Evolutionary conservation across 1,284 basidiomycete genomes (phyloP), one percentile per base, ranked within the genome.

Genomic region (Leccinum solheimii): DNA sequence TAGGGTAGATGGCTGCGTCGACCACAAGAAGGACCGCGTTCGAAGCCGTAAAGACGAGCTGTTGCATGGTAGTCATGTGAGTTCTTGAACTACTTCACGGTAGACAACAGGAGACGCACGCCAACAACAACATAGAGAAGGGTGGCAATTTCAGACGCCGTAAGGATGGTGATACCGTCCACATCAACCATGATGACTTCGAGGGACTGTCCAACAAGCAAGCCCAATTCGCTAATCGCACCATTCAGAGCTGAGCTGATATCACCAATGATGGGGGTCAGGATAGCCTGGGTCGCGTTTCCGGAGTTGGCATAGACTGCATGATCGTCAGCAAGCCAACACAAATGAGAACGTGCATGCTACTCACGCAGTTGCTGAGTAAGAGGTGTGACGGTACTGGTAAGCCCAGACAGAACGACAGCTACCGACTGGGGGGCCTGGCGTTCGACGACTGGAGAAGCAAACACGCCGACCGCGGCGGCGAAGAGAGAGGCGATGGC

Each of bases 281-380:
- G 26, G n/a, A 1, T 51, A 2, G 0, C 67, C 49, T 64, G 13
- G 10, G 66, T 68, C 32, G 65, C 67, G 32, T 67, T 68, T 13
- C 38, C 21, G 27, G 56, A 0, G 16, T 34, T 67, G 16, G 64
- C 67, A 51, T 61, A 68, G 8, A 54, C 66, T 68, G 48, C 9
- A 51, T 36, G 30, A 36, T 58, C 7, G 10, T 67, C 26, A 57
- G 40, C 16, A 49, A 45, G 16, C 2, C 8, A n/a, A 56, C 48
- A 27, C 26, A 52, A 27, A 43, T 13, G 8, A 51, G n/a, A 23
- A n/a, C 1, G 6, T 21, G 19, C 14, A 21, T 19, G 6, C 45
- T 38, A 53, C 67, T 55, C 48, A 67, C 67, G 52, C 49, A 68
- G 2, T 49, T 53, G 49, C 52, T 68, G 30, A 10, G 67, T 55